These are phyloP conservation scores for Botryotinia narcissicola DNA, from an alignment of 2,329 filamentous ascomycete genomes.

Conservation along the genomic window DNA sequence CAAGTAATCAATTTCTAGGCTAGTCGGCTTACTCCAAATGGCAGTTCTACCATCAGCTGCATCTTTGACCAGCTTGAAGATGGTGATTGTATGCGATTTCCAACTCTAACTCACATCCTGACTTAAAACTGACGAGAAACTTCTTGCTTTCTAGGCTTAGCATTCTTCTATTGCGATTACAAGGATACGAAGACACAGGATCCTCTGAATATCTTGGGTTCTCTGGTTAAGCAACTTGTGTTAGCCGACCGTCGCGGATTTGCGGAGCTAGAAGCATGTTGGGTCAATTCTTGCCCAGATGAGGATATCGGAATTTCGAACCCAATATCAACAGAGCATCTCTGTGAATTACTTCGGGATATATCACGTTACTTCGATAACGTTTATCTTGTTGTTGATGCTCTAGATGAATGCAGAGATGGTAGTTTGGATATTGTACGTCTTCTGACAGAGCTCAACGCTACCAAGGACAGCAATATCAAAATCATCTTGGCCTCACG, in stretches of 20 bases:
- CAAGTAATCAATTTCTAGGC: background rate
- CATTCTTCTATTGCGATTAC: conserved; percentile 13
- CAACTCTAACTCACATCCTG: too few relatives aligned
- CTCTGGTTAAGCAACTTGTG: conserved; percentile 6
- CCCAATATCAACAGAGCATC: background rate
- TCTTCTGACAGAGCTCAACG: conserved; percentile 19
- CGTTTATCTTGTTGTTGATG: conserved; percentile 18
- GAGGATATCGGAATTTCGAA: background rate
- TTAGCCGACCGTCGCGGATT: background rate
- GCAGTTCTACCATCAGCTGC: background rate
- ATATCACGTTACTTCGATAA: background rate
- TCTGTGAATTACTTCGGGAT: background rate
- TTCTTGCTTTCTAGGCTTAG: background rate
- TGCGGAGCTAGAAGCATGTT: background rate
- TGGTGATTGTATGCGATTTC: background rate
- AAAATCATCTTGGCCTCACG: conserved; percentile 23
- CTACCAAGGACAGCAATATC: conserved; percentile 14
- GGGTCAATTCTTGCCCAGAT: background rate
- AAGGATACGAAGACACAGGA: background rate
- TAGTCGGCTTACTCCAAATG: background rate
- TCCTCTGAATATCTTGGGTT: background rate
- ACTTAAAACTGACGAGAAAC: background rate
- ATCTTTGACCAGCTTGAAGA: background rate
- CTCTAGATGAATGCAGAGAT: conserved; percentile 12
- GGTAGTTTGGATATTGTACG: background rate